Evolutionary conservation across 2,329 filamentous ascomycete species (phyloP).

Genomic region (Colletotrichum spaethianum): DNA sequence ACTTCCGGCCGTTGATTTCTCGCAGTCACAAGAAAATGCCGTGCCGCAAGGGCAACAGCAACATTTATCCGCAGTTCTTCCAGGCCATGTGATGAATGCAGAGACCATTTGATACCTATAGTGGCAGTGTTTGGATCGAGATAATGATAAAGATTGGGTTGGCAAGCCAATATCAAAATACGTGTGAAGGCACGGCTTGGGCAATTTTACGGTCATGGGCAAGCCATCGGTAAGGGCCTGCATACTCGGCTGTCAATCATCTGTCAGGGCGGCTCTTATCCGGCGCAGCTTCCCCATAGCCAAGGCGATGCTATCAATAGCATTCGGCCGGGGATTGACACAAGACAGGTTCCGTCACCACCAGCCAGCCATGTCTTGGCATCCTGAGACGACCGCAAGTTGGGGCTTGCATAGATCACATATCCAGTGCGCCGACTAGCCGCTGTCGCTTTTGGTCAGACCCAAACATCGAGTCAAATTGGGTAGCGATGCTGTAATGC

Average conservation of each 20-base stretch:
- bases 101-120: not conserved
- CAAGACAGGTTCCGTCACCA: constrained; percentile 50
- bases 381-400: constrained; percentile 33
- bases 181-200: not conserved
- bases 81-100: constrained; percentile 14
- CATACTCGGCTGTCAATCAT: constrained; percentile 20
- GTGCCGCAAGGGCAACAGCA: not conserved
- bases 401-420: constrained; percentile 14
- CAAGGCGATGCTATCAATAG: constrained; percentile 36
- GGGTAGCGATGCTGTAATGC: constrained; percentile 1
- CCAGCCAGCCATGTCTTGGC: constrained; percentile 32
- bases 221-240: not conserved
- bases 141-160: not conserved
- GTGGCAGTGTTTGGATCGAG: not conserved
- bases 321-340: constrained; percentile 49
- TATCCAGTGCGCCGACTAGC: constrained; percentile 22
- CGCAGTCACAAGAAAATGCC: not conserved
- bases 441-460: not conserved
- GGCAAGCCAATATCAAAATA: not conserved
- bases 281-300: constrained; percentile 1
- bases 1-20: not conserved
- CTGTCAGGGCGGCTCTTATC: constrained; percentile 10
- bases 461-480: not conserved
- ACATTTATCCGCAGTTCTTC: not conserved
- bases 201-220: constrained; percentile 4